Evolutionary conservation across 2,329 filamentous ascomycete genomes (phyloP).

Genomic region (Fusarium algeriense): DNA sequence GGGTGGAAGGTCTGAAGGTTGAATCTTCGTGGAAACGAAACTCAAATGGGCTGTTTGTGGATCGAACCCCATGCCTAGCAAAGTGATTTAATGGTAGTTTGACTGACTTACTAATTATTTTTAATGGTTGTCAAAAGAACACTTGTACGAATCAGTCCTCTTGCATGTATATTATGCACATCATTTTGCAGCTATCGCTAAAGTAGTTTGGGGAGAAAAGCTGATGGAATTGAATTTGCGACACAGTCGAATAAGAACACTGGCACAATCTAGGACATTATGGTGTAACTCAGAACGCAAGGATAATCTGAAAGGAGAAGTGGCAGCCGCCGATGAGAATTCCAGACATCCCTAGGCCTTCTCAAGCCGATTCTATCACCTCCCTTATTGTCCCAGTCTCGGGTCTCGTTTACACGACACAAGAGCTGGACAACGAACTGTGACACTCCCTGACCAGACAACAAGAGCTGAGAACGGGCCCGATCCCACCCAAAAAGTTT

Average conservation of each 20-base stretch:
- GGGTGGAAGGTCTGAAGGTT: background rate
- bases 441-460: constrained; percentile 12
- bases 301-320: background rate
- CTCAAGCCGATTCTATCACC: background rate
- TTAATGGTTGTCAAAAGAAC: background rate
- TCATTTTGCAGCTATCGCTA: constrained; percentile 25
- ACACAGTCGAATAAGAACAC: background rate
- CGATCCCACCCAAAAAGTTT: background rate
- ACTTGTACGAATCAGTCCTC: constrained; percentile 2
- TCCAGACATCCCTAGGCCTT: background rate
- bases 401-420: background rate
- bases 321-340: background rate
- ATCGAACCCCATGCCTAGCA: background rate
- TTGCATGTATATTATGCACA: constrained; percentile 24
- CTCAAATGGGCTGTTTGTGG: background rate
- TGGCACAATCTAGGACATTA: background rate
- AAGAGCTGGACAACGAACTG: background rate
- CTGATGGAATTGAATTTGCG: background rate
- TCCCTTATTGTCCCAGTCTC: constrained; percentile 14
- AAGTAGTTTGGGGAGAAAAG: background rate
- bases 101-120: background rate
- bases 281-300: background rate
- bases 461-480: background rate
- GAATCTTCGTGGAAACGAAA: constrained; percentile 5
- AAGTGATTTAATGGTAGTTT: too few species aligned